Conservation (phyloP, 805 yeast species). For the Clavispora vitiphila region DNA sequence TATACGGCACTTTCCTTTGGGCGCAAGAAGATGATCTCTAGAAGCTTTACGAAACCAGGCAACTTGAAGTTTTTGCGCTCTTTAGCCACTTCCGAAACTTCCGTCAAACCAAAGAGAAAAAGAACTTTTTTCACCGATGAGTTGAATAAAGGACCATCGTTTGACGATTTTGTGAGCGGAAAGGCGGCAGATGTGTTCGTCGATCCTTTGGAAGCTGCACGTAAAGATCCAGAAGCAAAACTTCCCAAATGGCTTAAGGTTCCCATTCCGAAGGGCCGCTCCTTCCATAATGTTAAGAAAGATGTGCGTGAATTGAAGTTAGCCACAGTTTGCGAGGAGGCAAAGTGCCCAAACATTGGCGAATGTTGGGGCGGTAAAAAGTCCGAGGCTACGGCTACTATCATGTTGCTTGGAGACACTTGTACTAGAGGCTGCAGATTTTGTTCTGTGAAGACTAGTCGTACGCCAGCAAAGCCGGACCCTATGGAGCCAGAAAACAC, state of each 20-base stretch:
- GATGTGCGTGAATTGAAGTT: constrained; percentile 86
- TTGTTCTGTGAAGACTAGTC: constrained; percentile 91
- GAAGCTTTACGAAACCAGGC: neutral
- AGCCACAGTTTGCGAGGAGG: constrained; percentile 97
- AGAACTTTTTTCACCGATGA: constrained; percentile 62
- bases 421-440: constrained; percentile 99
- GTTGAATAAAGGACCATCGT: constrained; percentile 82
- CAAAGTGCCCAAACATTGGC: constrained; percentile 98
- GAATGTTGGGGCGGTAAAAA: constrained; percentile 99
- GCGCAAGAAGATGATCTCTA: neutral
- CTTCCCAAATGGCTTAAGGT: constrained; percentile 93
- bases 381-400: constrained; percentile 93
- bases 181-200: constrained; percentile 60
- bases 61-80: constrained; percentile 2
- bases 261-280: constrained; percentile 93
- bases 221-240: constrained; percentile 63
- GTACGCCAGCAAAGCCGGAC: constrained; percentile 84
- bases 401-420: constrained; percentile 97
- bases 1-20: neutral
- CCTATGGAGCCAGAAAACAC: constrained; percentile 97
- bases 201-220: constrained; percentile 76
- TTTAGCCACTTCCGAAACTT: constrained; percentile 10
- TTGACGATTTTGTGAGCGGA: constrained; percentile 85
- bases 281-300: constrained; percentile 70
- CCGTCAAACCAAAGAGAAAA: constrained; percentile 36